Conservation (phyloP, 2,329 filamentous ascomycete species). For the Aspergillus sp. region DNA sequence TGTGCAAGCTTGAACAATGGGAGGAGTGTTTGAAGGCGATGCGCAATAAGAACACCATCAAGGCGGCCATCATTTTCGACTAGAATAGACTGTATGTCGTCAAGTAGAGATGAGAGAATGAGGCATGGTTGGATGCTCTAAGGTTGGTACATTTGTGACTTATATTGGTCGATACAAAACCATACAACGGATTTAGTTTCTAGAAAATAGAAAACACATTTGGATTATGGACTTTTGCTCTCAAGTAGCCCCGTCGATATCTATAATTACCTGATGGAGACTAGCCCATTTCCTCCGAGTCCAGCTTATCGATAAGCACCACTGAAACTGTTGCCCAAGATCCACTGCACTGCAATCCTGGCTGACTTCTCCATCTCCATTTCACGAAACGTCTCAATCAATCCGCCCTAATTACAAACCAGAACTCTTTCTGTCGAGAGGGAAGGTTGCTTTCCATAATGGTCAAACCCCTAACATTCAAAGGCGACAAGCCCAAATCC, state of each 20-base stretch:
- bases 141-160: background rate
- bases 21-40: conserved; percentile 69
- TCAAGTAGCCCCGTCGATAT: too few species aligned
- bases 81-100: conserved; percentile 30
- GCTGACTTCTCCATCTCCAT: too few species aligned
- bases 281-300: too few species aligned
- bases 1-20: conserved; percentile 72
- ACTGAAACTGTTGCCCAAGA: too few species aligned
- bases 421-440: too few species aligned
- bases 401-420: background rate
- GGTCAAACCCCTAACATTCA: conserved; percentile 87
- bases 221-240: background rate
- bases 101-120: background rate
- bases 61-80: conserved; percentile 71
- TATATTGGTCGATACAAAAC: too few species aligned
- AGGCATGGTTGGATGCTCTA: conserved; percentile 1
- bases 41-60: conserved; percentile 71
- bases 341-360: too few species aligned
- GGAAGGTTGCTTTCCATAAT: conserved; percentile 23
- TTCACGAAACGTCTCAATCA: too few species aligned
- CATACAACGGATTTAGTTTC: background rate
- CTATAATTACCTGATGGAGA: too few species aligned
- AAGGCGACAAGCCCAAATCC: conserved; percentile 75
- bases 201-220: background rate
- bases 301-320: too few species aligned